Evolutionary conservation across 768 basidiomycete species (phyloP).

Genomic region (Cystofilobasidium bisporidii): DNA sequence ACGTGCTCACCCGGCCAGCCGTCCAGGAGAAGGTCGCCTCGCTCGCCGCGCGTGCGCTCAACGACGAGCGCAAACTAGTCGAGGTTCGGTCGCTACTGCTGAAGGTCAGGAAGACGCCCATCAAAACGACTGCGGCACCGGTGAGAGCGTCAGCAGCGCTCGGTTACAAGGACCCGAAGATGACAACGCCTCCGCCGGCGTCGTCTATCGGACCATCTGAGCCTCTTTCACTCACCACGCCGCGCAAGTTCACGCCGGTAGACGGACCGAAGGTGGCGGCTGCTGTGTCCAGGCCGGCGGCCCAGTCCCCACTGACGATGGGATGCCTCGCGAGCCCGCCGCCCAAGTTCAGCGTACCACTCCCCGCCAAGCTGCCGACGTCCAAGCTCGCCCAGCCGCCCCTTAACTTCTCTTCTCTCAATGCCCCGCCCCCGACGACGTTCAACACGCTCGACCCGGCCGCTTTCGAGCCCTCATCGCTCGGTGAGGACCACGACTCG

Average conservation of each 20-base stretch:
- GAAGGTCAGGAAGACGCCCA: slow-evolving; percentile 2
- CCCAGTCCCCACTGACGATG: slow-evolving; percentile 1
- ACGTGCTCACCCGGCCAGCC: neutral
- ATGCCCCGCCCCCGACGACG: neutral
- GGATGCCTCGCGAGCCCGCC: neutral
- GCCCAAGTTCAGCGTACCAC: neutral
- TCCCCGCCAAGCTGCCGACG: neutral
- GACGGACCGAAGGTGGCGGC: neutral
- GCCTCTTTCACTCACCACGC: neutral
- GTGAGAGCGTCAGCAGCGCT: neutral
- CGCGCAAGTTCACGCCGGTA: neutral
- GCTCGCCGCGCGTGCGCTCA: slow-evolving; percentile 22
- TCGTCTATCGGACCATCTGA: neutral
- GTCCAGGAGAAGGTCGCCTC: slow-evolving; percentile 23
- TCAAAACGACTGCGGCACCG: neutral
- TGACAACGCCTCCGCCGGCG: neutral
- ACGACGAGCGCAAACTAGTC: slow-evolving; percentile 18
- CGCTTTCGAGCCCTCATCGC: neutral
- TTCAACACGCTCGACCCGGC: neutral
- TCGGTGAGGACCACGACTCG: neutral
- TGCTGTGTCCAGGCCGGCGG: neutral
- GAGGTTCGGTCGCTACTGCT: slow-evolving; percentile 14
- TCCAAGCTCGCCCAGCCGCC: neutral
- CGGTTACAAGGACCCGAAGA: neutral
- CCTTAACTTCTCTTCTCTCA: neutral